Conservation (phyloP, 2,329 filamentous ascomycete species). For the Beauveria sp. region DNA sequence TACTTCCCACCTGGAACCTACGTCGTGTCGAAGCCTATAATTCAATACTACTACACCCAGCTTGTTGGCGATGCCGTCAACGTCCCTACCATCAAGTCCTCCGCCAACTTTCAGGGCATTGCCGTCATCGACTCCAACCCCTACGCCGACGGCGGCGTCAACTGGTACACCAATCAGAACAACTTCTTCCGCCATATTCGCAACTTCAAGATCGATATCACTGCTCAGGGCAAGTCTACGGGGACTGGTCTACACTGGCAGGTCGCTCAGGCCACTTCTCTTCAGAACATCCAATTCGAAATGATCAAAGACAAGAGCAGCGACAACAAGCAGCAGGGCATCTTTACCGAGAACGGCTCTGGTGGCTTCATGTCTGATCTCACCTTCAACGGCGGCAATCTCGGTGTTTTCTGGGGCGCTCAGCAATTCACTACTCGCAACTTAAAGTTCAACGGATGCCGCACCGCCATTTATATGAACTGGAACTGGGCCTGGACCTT, state of each 20-base stretch:
- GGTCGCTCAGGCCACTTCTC: constrained; percentile 72
- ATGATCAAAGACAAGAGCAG: constrained; percentile 61
- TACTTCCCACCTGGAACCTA: constrained; percentile 92
- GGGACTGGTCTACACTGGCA: constrained; percentile 79
- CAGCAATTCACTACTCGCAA: constrained; percentile 86
- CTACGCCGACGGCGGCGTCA: constrained; percentile 59
- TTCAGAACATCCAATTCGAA: constrained; percentile 76
- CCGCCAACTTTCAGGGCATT: constrained; percentile 69
- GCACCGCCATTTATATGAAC: constrained; percentile 81
- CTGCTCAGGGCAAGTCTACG: constrained; percentile 48
- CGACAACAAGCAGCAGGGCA: constrained; percentile 63
- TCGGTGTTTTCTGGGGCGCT: constrained; percentile 72
- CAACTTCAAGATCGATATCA: constrained; percentile 75
- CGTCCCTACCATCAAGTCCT: constrained; percentile 68
- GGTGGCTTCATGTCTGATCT: constrained; percentile 80
- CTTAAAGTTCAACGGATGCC: constrained; percentile 71
- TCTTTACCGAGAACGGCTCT: constrained; percentile 80
- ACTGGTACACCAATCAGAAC: constrained; percentile 75
- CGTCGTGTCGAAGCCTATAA: constrained; percentile 67
- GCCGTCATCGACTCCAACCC: constrained; percentile 85
- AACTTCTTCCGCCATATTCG: constrained; percentile 81
- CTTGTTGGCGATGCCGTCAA: constrained; percentile 73
- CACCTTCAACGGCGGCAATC: constrained; percentile 72
- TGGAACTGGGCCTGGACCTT: constrained; percentile 89
- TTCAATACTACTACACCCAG: constrained; percentile 90